Conservation (phyloP, 345 rosid genomes). For the Barbarea vulgaris region DNA sequence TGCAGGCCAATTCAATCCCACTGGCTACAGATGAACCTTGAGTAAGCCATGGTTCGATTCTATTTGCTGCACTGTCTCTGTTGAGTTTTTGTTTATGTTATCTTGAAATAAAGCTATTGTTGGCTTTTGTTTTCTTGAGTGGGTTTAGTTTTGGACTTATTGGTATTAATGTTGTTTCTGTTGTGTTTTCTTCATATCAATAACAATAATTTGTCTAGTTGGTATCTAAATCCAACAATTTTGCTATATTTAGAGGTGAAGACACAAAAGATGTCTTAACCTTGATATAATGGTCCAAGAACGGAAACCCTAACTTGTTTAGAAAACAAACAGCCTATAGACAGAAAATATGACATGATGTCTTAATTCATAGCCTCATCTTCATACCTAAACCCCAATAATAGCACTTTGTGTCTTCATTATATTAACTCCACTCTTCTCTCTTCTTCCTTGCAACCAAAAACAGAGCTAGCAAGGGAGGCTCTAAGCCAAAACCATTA, state of each 20-base stretch:
- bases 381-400: constrained; percentile 1
- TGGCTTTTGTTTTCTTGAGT: constrained; percentile 10
- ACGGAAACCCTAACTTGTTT: not conserved
- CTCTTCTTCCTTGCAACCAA: not conserved
- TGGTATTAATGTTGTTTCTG: not conserved
- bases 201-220: not conserved
- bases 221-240: not conserved
- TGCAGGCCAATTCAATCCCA: constrained; percentile 50
- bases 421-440: not conserved
- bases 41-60: constrained; percentile 16
- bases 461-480: constrained; percentile 1
- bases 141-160: constrained; percentile 8
- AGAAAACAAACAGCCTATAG: constrained; percentile 1
- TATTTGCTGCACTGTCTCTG: constrained; percentile 8
- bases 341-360: not conserved
- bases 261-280: not conserved
- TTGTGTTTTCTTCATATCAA: constrained; percentile 13
- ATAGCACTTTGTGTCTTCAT: not conserved
- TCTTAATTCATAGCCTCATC: not conserved
- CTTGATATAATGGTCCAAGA: not conserved
- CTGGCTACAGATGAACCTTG: constrained; percentile 43
- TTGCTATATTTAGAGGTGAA: constrained; percentile 6
- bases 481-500: not conserved
- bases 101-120: constrained; percentile 23
- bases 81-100: constrained; percentile 10